Evolutionary conservation across 2,329 filamentous ascomycete genomes (phyloP).

Genomic region (Cryphonectria naterciae): DNA sequence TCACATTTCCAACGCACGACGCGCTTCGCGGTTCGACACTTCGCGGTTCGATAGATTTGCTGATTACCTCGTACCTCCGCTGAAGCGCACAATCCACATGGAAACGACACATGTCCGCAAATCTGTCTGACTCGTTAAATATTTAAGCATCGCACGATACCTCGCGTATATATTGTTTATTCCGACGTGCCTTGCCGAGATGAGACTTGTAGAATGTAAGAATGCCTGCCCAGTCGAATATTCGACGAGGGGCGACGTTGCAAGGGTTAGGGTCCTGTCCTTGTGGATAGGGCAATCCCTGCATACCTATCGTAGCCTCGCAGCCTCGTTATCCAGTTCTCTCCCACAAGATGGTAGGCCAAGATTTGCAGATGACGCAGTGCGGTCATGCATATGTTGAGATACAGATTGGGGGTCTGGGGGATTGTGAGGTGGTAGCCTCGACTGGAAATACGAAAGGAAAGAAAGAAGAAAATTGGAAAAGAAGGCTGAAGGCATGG

Average conservation of each 20-base stretch:
- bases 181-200: not conserved
- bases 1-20: not conserved
- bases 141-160: not conserved
- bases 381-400: not conserved
- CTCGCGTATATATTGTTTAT: not conserved
- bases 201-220: not conserved
- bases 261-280: slow-evolving; percentile 6
- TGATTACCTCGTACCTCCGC: not conserved
- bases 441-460: not conserved
- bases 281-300: not conserved
- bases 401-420: not conserved
- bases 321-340: not conserved
- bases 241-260: slow-evolving; percentile 2
- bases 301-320: not conserved
- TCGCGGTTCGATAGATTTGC: not conserved
- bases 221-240: not conserved
- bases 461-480: not conserved
- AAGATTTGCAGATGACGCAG: too few relatives aligned
- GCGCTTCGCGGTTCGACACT: not conserved
- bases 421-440: not conserved
- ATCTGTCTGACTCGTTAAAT: not conserved
- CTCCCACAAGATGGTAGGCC: not conserved
- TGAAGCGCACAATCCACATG: not conserved
- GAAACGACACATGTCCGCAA: not conserved
- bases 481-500: too few relatives aligned